phyloP scores from a whole-genome alignment of 108 stramenopile genomes.

The Asterionellopsis glacialis region DNA sequence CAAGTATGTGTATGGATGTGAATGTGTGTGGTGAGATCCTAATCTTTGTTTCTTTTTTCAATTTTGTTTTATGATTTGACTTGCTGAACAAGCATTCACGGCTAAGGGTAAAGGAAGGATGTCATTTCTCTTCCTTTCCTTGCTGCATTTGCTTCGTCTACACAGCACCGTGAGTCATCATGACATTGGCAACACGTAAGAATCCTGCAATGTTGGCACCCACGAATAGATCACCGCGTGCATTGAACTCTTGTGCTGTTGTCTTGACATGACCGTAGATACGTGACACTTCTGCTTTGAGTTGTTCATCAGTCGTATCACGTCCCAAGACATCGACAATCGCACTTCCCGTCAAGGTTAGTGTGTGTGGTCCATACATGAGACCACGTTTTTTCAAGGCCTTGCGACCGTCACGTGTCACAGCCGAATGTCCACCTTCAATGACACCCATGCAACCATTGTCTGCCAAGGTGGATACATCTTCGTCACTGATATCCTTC shows the following conservation, averaged over 20 bases:
- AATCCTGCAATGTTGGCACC: conserved; percentile 94
- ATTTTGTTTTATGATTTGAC: too few relatives aligned
- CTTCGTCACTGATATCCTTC: conserved; percentile 70
- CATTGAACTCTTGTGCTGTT: conserved; percentile 93
- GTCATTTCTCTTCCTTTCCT: too few relatives aligned
- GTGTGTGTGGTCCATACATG: conserved; percentile 83
- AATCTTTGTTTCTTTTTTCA: too few relatives aligned
- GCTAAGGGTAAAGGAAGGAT: too few relatives aligned
- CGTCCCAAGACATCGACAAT: conserved; percentile 76
- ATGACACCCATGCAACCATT: conserved; percentile 89
- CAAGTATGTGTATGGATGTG: too few relatives aligned
- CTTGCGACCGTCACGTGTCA: conserved; percentile 64
- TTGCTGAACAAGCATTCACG: too few relatives aligned
- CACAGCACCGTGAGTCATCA: conserved; percentile 94
- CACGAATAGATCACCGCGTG: conserved; percentile 85
- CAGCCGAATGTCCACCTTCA: conserved; percentile 85
- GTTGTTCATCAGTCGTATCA: conserved; percentile 61
- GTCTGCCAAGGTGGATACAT: conserved; percentile 76
- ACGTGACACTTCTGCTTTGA: conserved; percentile 66
- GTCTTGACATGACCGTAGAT: conserved; percentile 86
- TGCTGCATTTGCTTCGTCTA: conserved; percentile 27
- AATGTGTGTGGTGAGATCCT: too few relatives aligned
- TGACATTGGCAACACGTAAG: conserved; percentile 91
- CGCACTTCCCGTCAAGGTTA: conserved; percentile 83
- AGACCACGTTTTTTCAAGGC: conserved; percentile 85